Percentiles rank a stretch among this genome's conserved stretches.
Conservation (phyloP, 257 asterid genomes). For the Solanum chiquidenum region DNA sequence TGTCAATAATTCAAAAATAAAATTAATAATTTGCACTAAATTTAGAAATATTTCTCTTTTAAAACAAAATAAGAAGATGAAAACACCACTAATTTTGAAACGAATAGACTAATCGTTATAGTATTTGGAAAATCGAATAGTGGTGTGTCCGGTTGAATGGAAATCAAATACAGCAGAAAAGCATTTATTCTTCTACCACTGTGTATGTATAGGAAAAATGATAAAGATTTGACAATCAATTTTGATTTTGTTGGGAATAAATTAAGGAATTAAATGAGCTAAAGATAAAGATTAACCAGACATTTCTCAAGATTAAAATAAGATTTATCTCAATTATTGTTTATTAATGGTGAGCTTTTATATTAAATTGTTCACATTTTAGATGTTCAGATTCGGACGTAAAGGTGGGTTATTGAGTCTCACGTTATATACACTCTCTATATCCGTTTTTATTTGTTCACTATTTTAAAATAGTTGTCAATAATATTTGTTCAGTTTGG, state of each 20-base stretch:
- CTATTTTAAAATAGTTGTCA: too few relatives aligned
- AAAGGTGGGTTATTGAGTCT: too few relatives aligned
- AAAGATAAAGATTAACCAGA: background rate
- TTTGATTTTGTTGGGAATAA: background rate
- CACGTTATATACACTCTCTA: too few relatives aligned
- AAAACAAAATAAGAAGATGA: background rate
- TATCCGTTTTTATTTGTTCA: too few relatives aligned
- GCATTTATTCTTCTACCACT: background rate
- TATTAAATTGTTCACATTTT: background rate
- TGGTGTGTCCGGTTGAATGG: background rate
- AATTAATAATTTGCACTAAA: too few relatives aligned
- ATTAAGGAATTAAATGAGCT: background rate
- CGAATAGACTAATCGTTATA: background rate
- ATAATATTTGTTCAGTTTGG: too few relatives aligned
- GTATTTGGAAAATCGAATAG: background rate
- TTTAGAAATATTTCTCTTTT: background rate
- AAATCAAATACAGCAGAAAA: background rate
- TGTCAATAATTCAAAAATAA: too few relatives aligned
- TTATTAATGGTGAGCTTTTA: background rate
- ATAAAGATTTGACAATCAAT: background rate
- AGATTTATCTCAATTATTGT: background rate
- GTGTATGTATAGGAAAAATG: background rate
- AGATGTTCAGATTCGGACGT: background rate
- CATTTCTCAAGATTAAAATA: too few relatives aligned
- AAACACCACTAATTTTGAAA: background rate